Base-by-base conservation (phyloP, 225 moss, liverwort and hornwort species). In the Bryoerythrophyllum caledonicum region DNA sequence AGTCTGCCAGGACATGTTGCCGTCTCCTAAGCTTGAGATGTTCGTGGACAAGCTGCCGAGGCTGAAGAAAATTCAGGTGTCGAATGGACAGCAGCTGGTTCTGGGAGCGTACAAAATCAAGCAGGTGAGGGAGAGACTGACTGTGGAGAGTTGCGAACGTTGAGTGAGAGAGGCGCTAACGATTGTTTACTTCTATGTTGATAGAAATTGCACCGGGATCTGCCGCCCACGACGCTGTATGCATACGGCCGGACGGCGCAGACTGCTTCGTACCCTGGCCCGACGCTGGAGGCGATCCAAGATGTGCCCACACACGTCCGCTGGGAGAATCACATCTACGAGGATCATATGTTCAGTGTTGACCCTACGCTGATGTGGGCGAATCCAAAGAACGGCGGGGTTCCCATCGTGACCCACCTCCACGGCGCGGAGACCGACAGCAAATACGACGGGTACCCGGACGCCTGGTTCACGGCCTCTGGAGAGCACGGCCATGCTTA, bases 381-480 rank as follows among this genome's bases (percentile, higher is more conserved):
- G 0, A 79, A 85, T 65, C 91, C 91, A 2, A 72, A 48, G 0
- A 2, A 55, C 10, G 89, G 89, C 16, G 88, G 90, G 6, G 87
- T 93, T 14, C 92, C 92, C 7, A 81, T 4, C 0, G 89, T 91
- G 2, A 63, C 79, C 2, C 92, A 93, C 37, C 85, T 86, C 9
- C 92, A 93, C 66, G 89, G 90, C 7, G 78, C 73, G 1, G 89
- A 90, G 57, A 63, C 59, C 0, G 70, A 65, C 8, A 74, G 75
- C 17, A 14, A 43, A 0, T 91, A 21, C 20, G 92, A 93, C 27
- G 92, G 94, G 55, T 80, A 79, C 65, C 96, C 96, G 1, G 88
- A 94, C n/a, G 89, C 93, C 16, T 96, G 96, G 93, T 90, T 77
- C 72, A 94, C 92, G 6, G 58, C 65, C 0, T 55, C 6, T 8